Evolutionary conservation across 495 filamentous ascomycete genomes (phyloP), one percentile per base, ranked within the genome.

Genomic region (Penicillium manginii): DNA sequence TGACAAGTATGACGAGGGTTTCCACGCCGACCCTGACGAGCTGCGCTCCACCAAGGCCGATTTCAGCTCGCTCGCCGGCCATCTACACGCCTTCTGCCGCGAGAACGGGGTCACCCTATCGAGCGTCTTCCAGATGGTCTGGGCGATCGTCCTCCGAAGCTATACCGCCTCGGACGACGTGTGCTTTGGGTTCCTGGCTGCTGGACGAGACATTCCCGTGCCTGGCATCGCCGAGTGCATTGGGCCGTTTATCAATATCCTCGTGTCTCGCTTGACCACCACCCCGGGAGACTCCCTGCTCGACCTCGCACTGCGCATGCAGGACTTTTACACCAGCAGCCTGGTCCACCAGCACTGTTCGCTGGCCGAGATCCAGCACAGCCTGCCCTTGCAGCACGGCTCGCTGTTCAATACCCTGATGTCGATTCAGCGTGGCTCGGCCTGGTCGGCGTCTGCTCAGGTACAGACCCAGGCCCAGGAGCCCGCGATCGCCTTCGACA

Each of bases 131-230:
- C 76, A 81, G 54, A 67, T 81, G 18, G 78, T 75, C 4, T 87
- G 85, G 85, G 80, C 75, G 5, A 54, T 86, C 18, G 73, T 85
- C 2, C 66, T 87, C 42, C 69, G 78, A 45, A 73, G 69, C 43
- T 86, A 86, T 64, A 81, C 81, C 32, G 78, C 77, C 2, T 75
- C 77, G 11, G 76, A 84, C 32, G 74, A 83, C 52, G 75, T 86
- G 19, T 81, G 75, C 52, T 88, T 87, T 63, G 84, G 84, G 15
- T 83, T 78, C 1, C 50, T 51, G 26, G 51, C 63, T 15, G 56
- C 54, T 26, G 51, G 54, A 56, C 35, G 61, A 17, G 45, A 40
- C 62, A 60, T 62, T 47, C 62, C 80, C 4, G 70, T 80, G 1
- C 67, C 76, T 32, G 71, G 67, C 1, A 67, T 82, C 14, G 75